phyloP scores from a whole-genome alignment of 2,329 filamentous ascomycete species.

The Metarhizium sp. region DNA sequence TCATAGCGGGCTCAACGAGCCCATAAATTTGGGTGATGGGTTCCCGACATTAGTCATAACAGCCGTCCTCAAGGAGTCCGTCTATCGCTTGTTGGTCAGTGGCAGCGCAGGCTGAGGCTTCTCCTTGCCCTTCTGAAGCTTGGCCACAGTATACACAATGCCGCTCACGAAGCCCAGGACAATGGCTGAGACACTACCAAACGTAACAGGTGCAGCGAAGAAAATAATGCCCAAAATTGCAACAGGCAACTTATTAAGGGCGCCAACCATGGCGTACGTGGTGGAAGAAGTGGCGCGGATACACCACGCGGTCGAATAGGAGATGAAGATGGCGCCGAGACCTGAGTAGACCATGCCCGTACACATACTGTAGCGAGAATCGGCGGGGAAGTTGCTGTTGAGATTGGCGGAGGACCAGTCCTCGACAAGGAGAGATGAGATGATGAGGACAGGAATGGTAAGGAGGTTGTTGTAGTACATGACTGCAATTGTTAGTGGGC shows the following conservation, averaged over 20 bases:
- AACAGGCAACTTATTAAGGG: constrained; percentile 95
- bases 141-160: constrained; percentile 62
- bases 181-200: constrained; percentile 88
- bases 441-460: constrained; percentile 82
- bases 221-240: constrained; percentile 87
- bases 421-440: constrained; percentile 74
- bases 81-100: constrained; percentile 4
- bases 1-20: not conserved
- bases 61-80: not conserved
- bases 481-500: constrained; percentile 42
- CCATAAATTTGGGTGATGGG: not conserved
- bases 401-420: constrained; percentile 89
- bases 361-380: constrained; percentile 68
- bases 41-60: not conserved
- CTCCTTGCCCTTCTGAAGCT: constrained; percentile 4
- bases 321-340: constrained; percentile 90
- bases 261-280: constrained; percentile 97
- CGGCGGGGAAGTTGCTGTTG: constrained; percentile 74
- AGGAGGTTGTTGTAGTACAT: constrained; percentile 99
- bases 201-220: constrained; percentile 87
- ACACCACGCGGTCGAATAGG: constrained; percentile 97
- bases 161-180: constrained; percentile 84
- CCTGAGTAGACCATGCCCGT: constrained; percentile 91
- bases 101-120: constrained; percentile 4
- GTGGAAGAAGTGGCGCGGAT: constrained; percentile 95